Percentiles rank a stretch among this genome's conserved stretches.
Conservation (phyloP, 139 green algal species). For the Penium margaritaceum region DNA sequence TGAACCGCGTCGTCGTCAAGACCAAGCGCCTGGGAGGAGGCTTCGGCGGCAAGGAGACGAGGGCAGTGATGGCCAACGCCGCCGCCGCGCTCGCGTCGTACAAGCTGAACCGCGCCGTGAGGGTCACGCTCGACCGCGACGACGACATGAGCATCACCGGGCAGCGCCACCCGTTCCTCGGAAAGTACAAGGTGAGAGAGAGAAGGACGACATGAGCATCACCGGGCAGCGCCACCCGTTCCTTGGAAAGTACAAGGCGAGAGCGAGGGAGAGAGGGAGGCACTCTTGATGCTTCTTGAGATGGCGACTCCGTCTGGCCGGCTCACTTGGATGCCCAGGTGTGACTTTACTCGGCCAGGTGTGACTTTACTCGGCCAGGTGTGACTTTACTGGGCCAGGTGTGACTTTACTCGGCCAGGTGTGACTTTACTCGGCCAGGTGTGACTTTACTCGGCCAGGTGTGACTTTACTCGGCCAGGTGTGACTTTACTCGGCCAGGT, state of each 20-base stretch:
- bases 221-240: conserved; percentile 60
- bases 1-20: conserved; percentile 69
- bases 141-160: conserved; percentile 27
- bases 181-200: conserved; percentile 35
- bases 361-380: no score
- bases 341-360: no score
- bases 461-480: no score
- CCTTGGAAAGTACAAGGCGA: conserved; percentile 31
- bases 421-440: no score
- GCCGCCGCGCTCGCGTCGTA: conserved; percentile 72
- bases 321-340: no score
- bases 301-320: no score
- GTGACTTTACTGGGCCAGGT: no score
- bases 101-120: conserved; percentile 62
- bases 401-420: no score
- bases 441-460: no score
- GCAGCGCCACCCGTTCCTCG: conserved; percentile 64
- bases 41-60: conserved; percentile 95
- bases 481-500: no score
- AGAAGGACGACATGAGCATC: background rate
- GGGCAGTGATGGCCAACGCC: conserved; percentile 66
- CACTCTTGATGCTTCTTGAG: no score
- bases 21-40: conserved; percentile 88
- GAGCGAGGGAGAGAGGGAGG: no score
- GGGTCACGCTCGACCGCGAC: conserved; percentile 75